Evolutionary conservation across 1,284 basidiomycete species (phyloP).

Genomic region (Ceratobasidium sp.): DNA sequence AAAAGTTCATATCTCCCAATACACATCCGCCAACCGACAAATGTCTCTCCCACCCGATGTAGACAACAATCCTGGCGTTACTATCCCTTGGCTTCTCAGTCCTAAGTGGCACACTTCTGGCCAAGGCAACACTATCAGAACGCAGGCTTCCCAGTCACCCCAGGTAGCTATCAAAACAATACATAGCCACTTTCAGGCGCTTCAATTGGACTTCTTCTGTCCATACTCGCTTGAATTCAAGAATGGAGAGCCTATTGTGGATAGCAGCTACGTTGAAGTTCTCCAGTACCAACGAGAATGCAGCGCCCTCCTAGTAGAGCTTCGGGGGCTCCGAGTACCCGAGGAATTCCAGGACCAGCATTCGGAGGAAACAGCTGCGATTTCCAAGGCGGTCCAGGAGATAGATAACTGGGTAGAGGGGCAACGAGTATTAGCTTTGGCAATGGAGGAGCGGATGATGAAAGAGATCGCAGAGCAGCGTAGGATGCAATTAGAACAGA

Average conservation of each 20-base stretch:
- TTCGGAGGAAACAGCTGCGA: not conserved
- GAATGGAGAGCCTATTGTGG: not conserved
- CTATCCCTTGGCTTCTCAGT: constrained; percentile 7
- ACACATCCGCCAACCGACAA: constrained; percentile 7
- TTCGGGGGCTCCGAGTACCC: not conserved
- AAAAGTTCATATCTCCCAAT: not conserved
- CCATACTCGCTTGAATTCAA: not conserved
- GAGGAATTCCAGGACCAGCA: not conserved
- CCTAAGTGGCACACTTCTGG: not conserved
- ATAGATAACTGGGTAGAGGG: not conserved
- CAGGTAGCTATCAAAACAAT: not conserved
- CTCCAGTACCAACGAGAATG: not conserved
- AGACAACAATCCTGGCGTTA: not conserved
- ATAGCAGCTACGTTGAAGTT: not conserved
- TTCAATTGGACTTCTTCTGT: not conserved
- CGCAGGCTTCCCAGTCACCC: not conserved
- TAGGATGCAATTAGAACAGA: not conserved
- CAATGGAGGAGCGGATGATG: not conserved
- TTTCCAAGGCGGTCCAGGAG: not conserved
- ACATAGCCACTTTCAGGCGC: not conserved
- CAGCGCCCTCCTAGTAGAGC: not conserved
- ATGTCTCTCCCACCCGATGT: not conserved
- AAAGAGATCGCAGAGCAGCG: not conserved
- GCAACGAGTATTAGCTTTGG: not conserved
- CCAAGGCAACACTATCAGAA: not conserved